Base-by-base conservation (phyloP, 2,329 filamentous ascomycete genomes). In the Coniochaeta prunicola region DNA sequence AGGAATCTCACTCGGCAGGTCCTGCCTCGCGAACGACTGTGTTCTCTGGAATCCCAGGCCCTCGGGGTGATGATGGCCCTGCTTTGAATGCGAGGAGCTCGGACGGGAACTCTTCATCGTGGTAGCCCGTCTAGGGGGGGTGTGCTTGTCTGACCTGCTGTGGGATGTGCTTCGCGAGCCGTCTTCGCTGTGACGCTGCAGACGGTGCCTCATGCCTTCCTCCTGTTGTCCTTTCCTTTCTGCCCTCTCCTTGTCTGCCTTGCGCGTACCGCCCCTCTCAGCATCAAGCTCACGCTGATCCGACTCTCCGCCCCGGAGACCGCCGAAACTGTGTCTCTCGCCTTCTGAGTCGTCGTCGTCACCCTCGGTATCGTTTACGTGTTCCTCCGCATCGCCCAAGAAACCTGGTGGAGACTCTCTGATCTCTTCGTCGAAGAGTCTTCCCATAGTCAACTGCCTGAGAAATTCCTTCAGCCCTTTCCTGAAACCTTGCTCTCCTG, bases 401-500 rank as follows among this genome's bases (percentile, higher is more conserved):
- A 80, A 71, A 0, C 77, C 77, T 0, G 77, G 73, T 0, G 76
- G 73, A 0, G 65, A 58, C 34, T 76, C 72, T n/a, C 75, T 68
- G 10, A 74, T 67, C 0, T 73, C 66, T 1, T 69, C 70, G 0
- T 63, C 50, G 36, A 80, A 82, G 0, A 80, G 5, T 0, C 63
- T 62, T 5, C 81, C 81, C 19, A 70, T 73, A 0, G 77, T 78
- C 1, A 82, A 15, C 9, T 67, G 75, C 31, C 72, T 68, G 6
- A 77, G 57, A 5, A 80, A 60, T 38, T 76, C 70, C 63, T 77
- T 81, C 8, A 80, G 31, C 7, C 80, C 78, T 7, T 70, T 72
- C 31, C 66, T 71, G 36, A 84, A 74, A 0, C 77, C 77, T 7
- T 71, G 71, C 45, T 87, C 83, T 7, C 81, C 80, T 0, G 84